Percentiles rank a stretch among this genome's conserved stretches.
These are phyloP conservation scores for Pseudocercospora musae DNA, from an alignment of 2,329 filamentous ascomycete genomes.

Conservation along the genomic window DNA sequence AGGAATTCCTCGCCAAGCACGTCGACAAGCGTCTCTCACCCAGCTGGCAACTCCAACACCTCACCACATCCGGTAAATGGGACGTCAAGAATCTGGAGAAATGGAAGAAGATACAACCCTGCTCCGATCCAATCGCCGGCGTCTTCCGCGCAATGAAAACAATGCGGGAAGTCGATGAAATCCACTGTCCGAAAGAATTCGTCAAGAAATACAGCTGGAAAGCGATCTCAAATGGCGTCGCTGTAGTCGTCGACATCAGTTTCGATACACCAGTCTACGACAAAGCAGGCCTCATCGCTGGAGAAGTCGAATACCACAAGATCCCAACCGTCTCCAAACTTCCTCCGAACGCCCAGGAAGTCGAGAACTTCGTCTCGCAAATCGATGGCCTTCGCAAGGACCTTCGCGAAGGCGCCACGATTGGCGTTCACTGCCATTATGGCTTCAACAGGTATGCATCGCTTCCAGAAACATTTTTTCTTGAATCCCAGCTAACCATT, in stretches of 20 bases:
- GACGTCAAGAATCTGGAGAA: conserved; percentile 95
- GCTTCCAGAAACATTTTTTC: not conserved
- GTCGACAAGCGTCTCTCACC: conserved; percentile 75
- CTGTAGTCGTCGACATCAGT: conserved; percentile 75
- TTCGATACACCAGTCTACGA: conserved; percentile 90
- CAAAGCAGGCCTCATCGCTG: conserved; percentile 51
- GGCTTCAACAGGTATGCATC: conserved; percentile 67
- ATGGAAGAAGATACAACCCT: conserved; percentile 61
- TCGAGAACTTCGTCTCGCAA: conserved; percentile 56
- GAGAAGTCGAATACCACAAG: conserved; percentile 61
- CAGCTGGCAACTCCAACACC: conserved; percentile 86
- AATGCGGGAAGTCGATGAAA: conserved; percentile 79
- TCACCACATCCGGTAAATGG: conserved; percentile 91
- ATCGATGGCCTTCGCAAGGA: conserved; percentile 49
- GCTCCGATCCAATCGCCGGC: conserved; percentile 61
- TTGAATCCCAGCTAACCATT: not conserved
- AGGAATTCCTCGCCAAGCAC: conserved; percentile 72
- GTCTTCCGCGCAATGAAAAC: conserved; percentile 92
- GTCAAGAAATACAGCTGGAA: conserved; percentile 60
- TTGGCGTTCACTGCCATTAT: conserved; percentile 93
- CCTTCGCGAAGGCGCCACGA: conserved; percentile 38
- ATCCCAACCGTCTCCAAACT: conserved; percentile 91
- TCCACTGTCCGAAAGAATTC: conserved; percentile 73
- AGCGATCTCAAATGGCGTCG: conserved; percentile 49
- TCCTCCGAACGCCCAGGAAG: conserved; percentile 65